Percentiles rank a stretch among this genome's conserved stretches.
phyloP scores from a whole-genome alignment of 805 yeast genomes.

The Cyberlindnera galapagoensis region DNA sequence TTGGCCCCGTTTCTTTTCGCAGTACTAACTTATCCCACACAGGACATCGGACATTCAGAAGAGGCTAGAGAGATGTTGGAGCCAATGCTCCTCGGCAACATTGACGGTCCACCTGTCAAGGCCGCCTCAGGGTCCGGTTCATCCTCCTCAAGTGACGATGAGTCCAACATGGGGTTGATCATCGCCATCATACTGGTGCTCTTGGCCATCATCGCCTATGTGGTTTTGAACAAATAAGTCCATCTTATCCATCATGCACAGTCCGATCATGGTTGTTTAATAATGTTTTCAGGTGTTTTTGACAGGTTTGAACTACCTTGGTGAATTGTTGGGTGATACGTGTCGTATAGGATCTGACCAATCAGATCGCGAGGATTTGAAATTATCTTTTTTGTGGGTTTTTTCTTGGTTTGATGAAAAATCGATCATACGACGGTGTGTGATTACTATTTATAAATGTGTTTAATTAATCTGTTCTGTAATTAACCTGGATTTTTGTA shows the following conservation, averaged over 20 bases:
- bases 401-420: too few species aligned
- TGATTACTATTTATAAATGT: too few species aligned
- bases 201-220: conserved; percentile 19
- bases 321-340: background rate
- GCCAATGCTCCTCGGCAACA: conserved; percentile 66
- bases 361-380: conserved; percentile 1
- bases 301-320: background rate
- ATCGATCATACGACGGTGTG: too few species aligned
- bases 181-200: conserved; percentile 17
- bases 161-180: conserved; percentile 19
- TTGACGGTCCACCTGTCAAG: conserved; percentile 53
- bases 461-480: too few species aligned
- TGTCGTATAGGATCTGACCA: conserved; percentile 1
- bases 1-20: too few species aligned
- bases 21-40: too few species aligned
- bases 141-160: conserved; percentile 23
- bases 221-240: conserved; percentile 8
- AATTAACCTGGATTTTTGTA: too few species aligned
- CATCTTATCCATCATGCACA: background rate
- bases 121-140: conserved; percentile 14
- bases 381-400: too few species aligned
- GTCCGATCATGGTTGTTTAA: too few species aligned
- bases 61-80: conserved; percentile 80
- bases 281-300: background rate
- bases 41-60: conserved; percentile 95